These are phyloP conservation scores for Hypericum androsaemum DNA, from an alignment of 345 rosid genomes.

Conservation along the genomic window DNA sequence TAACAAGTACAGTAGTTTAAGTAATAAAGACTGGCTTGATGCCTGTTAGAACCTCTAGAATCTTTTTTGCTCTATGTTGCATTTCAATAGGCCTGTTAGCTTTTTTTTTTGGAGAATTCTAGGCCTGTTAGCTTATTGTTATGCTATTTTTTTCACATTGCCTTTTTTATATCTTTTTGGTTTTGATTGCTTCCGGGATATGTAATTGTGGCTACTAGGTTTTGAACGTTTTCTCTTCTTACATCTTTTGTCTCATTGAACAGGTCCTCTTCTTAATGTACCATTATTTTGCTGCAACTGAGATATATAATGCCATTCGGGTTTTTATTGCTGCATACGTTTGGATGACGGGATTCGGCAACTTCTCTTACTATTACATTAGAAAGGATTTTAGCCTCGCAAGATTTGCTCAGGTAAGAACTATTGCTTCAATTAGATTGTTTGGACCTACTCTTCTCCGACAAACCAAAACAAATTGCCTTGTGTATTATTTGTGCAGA, in stretches of 20 bases:
- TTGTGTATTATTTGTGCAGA: conserved; percentile 42
- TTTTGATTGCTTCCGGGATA: background rate
- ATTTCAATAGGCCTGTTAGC: no score
- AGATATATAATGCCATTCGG: conserved; percentile 91
- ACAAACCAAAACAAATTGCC: background rate
- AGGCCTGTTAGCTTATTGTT: no score
- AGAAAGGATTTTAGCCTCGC: conserved; percentile 92
- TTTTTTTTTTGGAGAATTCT: no score
- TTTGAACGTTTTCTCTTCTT: background rate
- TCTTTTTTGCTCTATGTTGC: no score
- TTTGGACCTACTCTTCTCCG: conserved; percentile 2
- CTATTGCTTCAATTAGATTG: background rate
- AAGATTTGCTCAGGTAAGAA: conserved; percentile 77
- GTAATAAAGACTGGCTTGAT: no score
- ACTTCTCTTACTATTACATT: conserved; percentile 89
- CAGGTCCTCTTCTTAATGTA: conserved; percentile 96
- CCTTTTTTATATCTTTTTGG: no score
- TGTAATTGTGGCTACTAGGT: background rate
- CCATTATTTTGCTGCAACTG: conserved; percentile 94
- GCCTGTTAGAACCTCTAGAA: no score
- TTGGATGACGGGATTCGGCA: conserved; percentile 98
- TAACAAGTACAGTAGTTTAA: no score
- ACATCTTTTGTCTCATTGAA: conserved; percentile 2
- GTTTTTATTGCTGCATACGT: conserved; percentile 95
- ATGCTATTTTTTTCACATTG: no score